Base-by-base conservation (phyloP, 306 rosid species). In the Acmispon strigosus region DNA sequence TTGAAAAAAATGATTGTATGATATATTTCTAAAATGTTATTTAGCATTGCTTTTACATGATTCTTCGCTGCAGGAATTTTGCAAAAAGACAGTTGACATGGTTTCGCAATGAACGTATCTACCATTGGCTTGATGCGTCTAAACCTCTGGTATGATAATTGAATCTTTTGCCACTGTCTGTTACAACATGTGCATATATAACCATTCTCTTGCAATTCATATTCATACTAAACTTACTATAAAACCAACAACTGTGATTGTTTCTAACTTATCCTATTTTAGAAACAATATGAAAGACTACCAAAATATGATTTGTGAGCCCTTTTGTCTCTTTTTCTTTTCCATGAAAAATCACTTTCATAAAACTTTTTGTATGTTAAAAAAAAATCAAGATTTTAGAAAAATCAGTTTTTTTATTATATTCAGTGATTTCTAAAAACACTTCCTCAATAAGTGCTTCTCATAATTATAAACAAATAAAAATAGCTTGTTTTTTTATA, bases 71-170 rank as follows among this genome's bases (percentile, higher is more conserved):
- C 87, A 94, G 98, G 85, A 94, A 90, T 72, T 94, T 93, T 70
- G 97, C 97, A 2, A 93, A 93, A 81, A 77, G 96, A 66, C 97
- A 89, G 52, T 70, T 94, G 80, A 90, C 97, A 5, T 94, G 98
- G 97, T 94, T 90, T 59, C 95, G 95, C 22, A 94, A 89, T 51
- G 97, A 94, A 81, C 55, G 15, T 1, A 94, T 89, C 76, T 94
- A 90, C 84, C 91, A 87, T 62, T 94, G 98, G 98, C 92, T 94
- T 69, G 92, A 90, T 78, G 97, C 95, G 62, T 89, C 98, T 70
- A 86, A 84, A 84, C 90, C 97, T 71, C 76, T 83, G 97, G 91
- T 94, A 88, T 66, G 85, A 41, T 14, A 10, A 71, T 72, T 57
- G 74, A 68, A 69, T 59, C 58, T 62, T 62, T 75, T 5, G 18